Percentiles rank a stretch among this genome's conserved stretches.
Conservation (phyloP, 202 grass and related monocot species). For the Tripidium arundinaceum region DNA sequence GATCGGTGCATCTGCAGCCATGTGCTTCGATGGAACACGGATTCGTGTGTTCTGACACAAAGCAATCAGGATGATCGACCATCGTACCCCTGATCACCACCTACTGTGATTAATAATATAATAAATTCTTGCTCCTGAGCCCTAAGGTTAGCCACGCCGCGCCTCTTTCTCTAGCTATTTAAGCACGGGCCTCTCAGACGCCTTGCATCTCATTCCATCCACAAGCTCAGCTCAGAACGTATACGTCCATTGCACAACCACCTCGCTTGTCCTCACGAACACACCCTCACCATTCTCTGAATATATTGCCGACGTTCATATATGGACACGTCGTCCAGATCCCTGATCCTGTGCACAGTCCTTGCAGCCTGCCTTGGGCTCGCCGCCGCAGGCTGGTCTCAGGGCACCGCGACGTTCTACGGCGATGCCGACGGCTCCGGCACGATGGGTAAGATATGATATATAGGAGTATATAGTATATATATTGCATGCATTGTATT, state of each 20-base stretch:
- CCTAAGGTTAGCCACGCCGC: neutral
- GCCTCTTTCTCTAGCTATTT: neutral
- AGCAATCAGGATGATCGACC: neutral
- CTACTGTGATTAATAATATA: neutral
- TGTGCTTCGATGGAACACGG: conserved; percentile 29
- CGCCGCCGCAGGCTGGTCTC: neutral
- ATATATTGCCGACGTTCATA: neutral
- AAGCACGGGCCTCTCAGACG: neutral
- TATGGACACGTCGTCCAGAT: neutral
- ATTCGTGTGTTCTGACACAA: conserved; percentile 18
- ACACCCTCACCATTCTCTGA: neutral
- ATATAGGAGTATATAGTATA: no score
- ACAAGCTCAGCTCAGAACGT: neutral
- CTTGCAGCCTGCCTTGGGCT: neutral
- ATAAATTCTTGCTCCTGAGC: neutral
- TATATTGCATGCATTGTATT: no score
- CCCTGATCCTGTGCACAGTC: neutral
- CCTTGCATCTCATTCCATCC: neutral
- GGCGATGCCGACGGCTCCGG: neutral
- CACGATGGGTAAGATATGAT: conserved; percentile 33
- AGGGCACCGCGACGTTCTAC: conserved; percentile 6
- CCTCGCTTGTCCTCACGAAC: neutral
- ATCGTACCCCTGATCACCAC: conserved; percentile 12
- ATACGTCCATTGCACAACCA: neutral
- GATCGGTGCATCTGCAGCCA: neutral